These are phyloP conservation scores for Globisporangium rhizosaccharum DNA, from an alignment of 352 stramenopile genomes.

Conservation along the genomic window DNA sequence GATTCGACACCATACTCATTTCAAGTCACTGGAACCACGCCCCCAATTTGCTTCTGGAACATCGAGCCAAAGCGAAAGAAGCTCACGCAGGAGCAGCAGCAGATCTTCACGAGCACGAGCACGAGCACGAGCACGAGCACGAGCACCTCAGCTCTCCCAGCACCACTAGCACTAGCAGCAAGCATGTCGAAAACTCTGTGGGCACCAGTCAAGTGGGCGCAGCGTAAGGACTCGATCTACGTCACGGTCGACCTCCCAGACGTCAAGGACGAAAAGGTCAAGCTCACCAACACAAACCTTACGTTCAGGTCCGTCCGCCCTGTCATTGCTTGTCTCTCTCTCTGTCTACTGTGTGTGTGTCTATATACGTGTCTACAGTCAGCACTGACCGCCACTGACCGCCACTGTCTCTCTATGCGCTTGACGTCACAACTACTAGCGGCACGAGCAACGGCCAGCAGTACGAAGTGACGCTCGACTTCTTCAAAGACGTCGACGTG, in stretches of 20 bases:
- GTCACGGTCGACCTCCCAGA: conserved; percentile 95
- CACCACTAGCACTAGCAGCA: conserved; percentile 1
- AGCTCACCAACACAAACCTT: conserved; percentile 85
- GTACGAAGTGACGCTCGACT: conserved; percentile 94
- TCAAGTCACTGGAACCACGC: no score
- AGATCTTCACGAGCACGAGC: background rate
- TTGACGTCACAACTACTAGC: conserved; percentile 17
- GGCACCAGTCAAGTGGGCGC: conserved; percentile 94
- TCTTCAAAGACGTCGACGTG: conserved; percentile 93
- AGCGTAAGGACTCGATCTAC: conserved; percentile 95
- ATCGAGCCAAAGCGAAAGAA: background rate
- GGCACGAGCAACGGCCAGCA: conserved; percentile 89
- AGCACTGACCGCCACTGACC: background rate
- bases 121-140: background rate
- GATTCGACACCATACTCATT: no score
- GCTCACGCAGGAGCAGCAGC: background rate
- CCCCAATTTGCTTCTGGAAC: no score
- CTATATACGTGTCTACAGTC: background rate
- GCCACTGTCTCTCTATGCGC: background rate
- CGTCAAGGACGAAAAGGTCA: conserved; percentile 91
- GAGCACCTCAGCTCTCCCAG: background rate
- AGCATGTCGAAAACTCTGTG: conserved; percentile 52
- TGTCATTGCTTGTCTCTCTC: background rate
- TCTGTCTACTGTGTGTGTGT: background rate
- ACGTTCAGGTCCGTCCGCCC: conserved; percentile 68